Conservation (phyloP, 202 grass and related monocot species). For the Schoenoplectus triqueter region DNA sequence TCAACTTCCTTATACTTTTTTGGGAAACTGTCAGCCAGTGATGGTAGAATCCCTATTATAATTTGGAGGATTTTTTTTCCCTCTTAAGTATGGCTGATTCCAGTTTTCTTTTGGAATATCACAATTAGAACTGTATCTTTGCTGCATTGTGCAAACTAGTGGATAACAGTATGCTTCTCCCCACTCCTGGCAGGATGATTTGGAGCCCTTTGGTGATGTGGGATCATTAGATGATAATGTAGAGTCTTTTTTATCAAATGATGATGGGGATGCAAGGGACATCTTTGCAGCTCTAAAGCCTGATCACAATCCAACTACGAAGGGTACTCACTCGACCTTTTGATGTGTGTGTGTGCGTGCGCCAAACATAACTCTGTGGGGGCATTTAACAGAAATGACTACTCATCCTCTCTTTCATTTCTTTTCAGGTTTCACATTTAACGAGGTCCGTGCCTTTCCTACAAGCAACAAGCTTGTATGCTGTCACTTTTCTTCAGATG, state of each 20-base stretch:
- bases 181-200: conserved; percentile 69
- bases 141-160: not conserved
- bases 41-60: conserved; percentile 30
- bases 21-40: conserved; percentile 29
- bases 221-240: conserved; percentile 99
- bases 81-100: not conserved
- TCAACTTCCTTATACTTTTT: conserved; percentile 19
- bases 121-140: no score
- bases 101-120: not conserved
- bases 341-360: not conserved
- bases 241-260: conserved; percentile 94
- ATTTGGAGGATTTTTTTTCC: not conserved
- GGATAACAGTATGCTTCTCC: not conserved
- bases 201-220: conserved; percentile 95
- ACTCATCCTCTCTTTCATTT: conserved; percentile 5
- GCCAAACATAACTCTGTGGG: not conserved
- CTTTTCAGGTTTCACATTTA: conserved; percentile 86
- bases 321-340: conserved; percentile 52
- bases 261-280: conserved; percentile 86
- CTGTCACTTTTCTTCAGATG: conserved; percentile 95
- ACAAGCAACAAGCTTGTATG: conserved; percentile 96
- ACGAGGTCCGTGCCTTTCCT: conserved; percentile 67
- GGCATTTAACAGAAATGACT: not conserved
- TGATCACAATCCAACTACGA: conserved; percentile 69
- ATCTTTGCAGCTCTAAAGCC: conserved; percentile 94